Evolutionary conservation across 345 rosid species (phyloP).

Genomic region (Erucastrum elatum): DNA sequence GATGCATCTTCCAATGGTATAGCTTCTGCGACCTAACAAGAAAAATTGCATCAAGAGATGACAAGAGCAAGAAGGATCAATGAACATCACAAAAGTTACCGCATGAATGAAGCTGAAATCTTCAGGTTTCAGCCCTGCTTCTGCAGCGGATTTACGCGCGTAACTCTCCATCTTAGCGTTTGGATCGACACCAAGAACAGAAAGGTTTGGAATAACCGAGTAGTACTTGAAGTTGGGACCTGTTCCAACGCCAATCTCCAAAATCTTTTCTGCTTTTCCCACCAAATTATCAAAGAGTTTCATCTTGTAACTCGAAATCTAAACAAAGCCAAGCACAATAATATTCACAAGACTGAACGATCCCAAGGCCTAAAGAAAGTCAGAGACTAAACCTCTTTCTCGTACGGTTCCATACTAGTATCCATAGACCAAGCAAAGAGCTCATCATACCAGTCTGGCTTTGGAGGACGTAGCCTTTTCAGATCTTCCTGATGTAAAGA

Average conservation of each 20-base stretch:
- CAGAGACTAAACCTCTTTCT: conserved; percentile 55
- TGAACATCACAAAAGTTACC: conserved; percentile 35
- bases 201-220: conserved; percentile 45
- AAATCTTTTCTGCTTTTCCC: conserved; percentile 58
- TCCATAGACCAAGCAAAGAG: conserved; percentile 54
- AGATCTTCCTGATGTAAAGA: conserved; percentile 42
- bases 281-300: conserved; percentile 56
- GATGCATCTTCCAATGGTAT: conserved; percentile 73
- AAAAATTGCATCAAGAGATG: not conserved
- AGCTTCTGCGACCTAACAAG: conserved; percentile 67
- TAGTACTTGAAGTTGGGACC: conserved; percentile 83
- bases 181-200: conserved; percentile 76
- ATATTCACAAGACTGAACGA: not conserved
- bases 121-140: conserved; percentile 57
- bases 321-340: not conserved
- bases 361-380: not conserved
- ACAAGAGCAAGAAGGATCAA: not conserved
- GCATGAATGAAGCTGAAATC: conserved; percentile 70
- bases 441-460: conserved; percentile 84
- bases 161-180: conserved; percentile 71
- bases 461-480: conserved; percentile 61
- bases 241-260: conserved; percentile 89
- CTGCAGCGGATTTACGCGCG: conserved; percentile 57
- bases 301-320: conserved; percentile 68
- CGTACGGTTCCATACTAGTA: conserved; percentile 56